Percentiles rank a stretch among this genome's conserved stretches.
Conservation (phyloP, 2,329 filamentous ascomycete genomes). For the Aureobasidium sp. region DNA sequence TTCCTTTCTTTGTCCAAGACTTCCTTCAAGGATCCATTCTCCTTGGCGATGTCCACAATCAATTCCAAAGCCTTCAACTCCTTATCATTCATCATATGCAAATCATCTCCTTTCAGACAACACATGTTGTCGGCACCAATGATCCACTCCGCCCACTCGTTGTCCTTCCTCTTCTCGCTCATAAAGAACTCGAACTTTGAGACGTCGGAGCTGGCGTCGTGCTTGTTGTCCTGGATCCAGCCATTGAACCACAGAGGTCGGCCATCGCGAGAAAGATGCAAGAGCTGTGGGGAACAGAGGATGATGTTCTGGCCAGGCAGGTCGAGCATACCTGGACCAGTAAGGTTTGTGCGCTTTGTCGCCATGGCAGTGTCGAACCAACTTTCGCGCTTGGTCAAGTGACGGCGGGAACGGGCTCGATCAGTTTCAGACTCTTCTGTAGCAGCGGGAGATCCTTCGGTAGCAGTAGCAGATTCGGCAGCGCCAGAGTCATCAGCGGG, state of each 20-base stretch:
- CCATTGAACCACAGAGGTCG: conserved; percentile 40
- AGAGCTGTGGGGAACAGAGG: conserved; percentile 37
- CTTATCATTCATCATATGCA: conserved; percentile 17
- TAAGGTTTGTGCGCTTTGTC: neutral
- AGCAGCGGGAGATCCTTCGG: neutral
- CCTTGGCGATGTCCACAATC: conserved; percentile 21
- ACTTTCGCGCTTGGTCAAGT: neutral
- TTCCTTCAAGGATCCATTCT: conserved; percentile 9
- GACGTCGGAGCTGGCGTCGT: conserved; percentile 27
- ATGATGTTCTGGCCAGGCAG: conserved; percentile 20
- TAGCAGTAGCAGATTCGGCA: neutral
- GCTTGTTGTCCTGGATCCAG: conserved; percentile 35
- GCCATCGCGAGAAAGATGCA: conserved; percentile 33
- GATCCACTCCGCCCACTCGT: conserved; percentile 24
- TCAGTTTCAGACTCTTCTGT: neutral
- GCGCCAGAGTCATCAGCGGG: neutral
- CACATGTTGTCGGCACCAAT: conserved; percentile 27
- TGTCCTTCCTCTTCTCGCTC: conserved; percentile 19
- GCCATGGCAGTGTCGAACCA: neutral
- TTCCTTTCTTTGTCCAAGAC: neutral
- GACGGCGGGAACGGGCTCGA: neutral
- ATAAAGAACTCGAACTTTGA: conserved; percentile 28
- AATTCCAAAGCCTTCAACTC: conserved; percentile 22
- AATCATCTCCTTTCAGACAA: conserved; percentile 25
- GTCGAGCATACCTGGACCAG: neutral